Conservation (phyloP, 371 early-diverging fungal species). For the Aphelidium insulamus region DNA sequence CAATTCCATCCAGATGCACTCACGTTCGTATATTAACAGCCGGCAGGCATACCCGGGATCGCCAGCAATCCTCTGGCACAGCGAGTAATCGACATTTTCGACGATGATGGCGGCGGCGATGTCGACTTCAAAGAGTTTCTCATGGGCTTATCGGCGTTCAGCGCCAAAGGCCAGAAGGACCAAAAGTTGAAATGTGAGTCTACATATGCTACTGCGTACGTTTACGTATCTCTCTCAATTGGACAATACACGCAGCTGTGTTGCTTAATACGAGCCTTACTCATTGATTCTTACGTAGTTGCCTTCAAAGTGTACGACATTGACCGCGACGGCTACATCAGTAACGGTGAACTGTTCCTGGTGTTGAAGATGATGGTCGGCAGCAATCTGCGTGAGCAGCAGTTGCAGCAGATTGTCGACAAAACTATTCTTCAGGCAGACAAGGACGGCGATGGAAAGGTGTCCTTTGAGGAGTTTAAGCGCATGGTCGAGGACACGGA, state of each 20-base stretch:
- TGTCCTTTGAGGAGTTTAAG: constrained; percentile 86
- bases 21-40: no score
- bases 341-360: constrained; percentile 87
- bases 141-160: constrained; percentile 72
- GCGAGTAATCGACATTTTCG: constrained; percentile 84
- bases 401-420: constrained; percentile 97
- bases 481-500: constrained; percentile 78
- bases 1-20: no score
- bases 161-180: constrained; percentile 69
- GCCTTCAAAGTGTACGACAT: constrained; percentile 97
- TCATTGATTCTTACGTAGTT: constrained; percentile 22
- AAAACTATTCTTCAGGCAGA: constrained; percentile 97
- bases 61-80: constrained; percentile 88
- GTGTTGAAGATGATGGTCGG: constrained; percentile 97
- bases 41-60: constrained; percentile 81
- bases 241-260: background rate
- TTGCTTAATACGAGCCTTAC: background rate
- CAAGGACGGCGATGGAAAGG: constrained; percentile 74
- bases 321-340: constrained; percentile 91
- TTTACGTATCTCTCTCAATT: constrained; percentile 1
- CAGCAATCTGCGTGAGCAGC: constrained; percentile 74
- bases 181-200: constrained; percentile 73
- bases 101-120: constrained; percentile 90
- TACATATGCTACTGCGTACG: background rate
- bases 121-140: constrained; percentile 96